Base-by-base conservation (phyloP, 768 basidiomycete species). In the Lentinus brumalis region DNA sequence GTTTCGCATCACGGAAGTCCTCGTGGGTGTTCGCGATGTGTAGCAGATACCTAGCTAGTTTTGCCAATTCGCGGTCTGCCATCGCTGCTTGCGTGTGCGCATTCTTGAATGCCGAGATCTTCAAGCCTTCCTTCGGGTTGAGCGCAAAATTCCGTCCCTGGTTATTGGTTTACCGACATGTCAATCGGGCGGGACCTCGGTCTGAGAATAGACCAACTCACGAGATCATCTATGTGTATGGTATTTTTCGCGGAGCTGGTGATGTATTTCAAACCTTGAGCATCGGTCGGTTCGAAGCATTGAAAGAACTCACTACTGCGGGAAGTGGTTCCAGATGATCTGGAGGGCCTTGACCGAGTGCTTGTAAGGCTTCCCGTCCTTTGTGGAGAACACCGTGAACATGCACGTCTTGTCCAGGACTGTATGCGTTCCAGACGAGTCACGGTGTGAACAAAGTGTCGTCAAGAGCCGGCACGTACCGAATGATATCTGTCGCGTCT, bases 271-370 rank as follows among this genome's bases (percentile, higher is more conserved):
- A 62, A 6, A 64, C 60, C 15, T 18, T 49, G 12, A 10, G 46
- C 10, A 8, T 21, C 21, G 11, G 4, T 47, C 6, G 7, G 2
- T 10, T 4, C 21, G 21, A 30, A 21, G n/a, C 40, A 58, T 26
- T 26, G 1, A 49, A 9, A 21, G 32, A 0, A 68, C 78, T 59
- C 50, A 89, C 92, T 86, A 92, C 69, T 90, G 89, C 6, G 91
- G 87, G 68, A 93, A 91, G 66, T 87, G 85, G 63, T 88, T 89
- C 92, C 92, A 96, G 52, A 96, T 89, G 50, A 94, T 91, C 67
- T 89, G 85, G 10, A 93, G 79, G 5, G 90, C 81, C 70, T 94
- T 94, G 38, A 94, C 91, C 40, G 85, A 87, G 70, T 94, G 93
- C 51, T 84, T 83, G 81, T 88, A 91, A 8, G 86, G 81, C 70